Conservation (phyloP, 371 early-diverging fungal species). For the Mucor indicus region DNA sequence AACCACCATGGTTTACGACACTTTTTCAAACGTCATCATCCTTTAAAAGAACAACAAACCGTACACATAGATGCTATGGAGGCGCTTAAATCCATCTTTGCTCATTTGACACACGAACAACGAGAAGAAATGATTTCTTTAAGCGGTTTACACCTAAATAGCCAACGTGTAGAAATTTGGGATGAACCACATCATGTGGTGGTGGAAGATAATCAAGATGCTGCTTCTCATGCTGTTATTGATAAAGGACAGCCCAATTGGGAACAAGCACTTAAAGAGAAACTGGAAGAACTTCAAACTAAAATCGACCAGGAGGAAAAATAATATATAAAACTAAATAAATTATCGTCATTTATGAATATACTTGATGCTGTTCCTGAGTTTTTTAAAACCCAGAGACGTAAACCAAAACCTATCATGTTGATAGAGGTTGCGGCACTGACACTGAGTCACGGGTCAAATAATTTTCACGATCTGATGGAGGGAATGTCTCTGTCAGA, state of each 20-base stretch:
- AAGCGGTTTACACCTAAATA: background rate
- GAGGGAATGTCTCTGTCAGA: too few relatives aligned
- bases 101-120: background rate
- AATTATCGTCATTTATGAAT: too few relatives aligned
- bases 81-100: background rate
- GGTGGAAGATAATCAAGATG: conserved; percentile 28
- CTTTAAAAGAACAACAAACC: too few relatives aligned
- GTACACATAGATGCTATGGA: too few relatives aligned
- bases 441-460: too few relatives aligned
- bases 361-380: too few relatives aligned
- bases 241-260: conserved; percentile 31
- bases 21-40: too few relatives aligned
- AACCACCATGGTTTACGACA: background rate
- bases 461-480: too few relatives aligned
- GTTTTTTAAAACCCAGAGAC: too few relatives aligned
- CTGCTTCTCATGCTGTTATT: conserved; percentile 20
- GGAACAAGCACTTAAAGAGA: conserved; percentile 18
- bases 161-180: conserved; percentile 41
- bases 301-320: conserved; percentile 4
- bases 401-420: too few relatives aligned
- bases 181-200: conserved; percentile 34
- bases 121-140: conserved; percentile 4
- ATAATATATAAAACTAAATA: too few relatives aligned
- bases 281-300: conserved; percentile 14
- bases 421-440: too few relatives aligned